Evolutionary conservation across 176 grass and related monocot genomes (phyloP).

Genomic region (Eragrostis curvula): DNA sequence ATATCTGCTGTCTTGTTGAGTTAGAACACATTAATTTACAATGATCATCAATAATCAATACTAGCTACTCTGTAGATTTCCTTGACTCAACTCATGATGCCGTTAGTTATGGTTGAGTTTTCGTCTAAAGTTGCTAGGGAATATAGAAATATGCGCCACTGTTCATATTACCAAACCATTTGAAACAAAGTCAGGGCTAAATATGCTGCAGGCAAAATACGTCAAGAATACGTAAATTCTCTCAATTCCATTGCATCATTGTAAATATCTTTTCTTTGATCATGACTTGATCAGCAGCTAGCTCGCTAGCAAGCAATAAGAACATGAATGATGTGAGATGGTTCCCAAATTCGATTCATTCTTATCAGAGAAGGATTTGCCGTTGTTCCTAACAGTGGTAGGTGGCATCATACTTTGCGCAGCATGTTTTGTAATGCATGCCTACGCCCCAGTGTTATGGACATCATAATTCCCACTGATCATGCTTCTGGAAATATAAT

Average conservation of each 20-base stretch:
- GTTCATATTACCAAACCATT: constrained; percentile 38
- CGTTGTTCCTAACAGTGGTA: constrained; percentile 53
- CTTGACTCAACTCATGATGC: constrained; percentile 52
- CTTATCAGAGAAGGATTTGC: constrained; percentile 52
- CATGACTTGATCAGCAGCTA: constrained; percentile 54
- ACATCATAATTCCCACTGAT: constrained; percentile 63
- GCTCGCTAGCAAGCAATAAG: constrained; percentile 50
- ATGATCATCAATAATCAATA: constrained; percentile 46
- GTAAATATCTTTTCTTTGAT: constrained; percentile 41
- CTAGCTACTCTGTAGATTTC: constrained; percentile 51
- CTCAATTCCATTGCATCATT: constrained; percentile 22
- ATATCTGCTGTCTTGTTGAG: constrained; percentile 23
- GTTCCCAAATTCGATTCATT: constrained; percentile 51
- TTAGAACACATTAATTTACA: constrained; percentile 35
- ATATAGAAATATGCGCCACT: constrained; percentile 31
- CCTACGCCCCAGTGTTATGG: constrained; percentile 47
- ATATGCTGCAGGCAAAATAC: not conserved
- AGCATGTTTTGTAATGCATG: constrained; percentile 56
- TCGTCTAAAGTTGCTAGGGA: constrained; percentile 33
- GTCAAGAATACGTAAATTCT: not conserved
- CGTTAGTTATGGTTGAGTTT: constrained; percentile 54
- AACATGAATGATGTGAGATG: constrained; percentile 53
- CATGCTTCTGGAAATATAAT: constrained; percentile 61
- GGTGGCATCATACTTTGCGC: constrained; percentile 62
- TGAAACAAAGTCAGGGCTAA: not conserved